Conservation (phyloP, 169 alveolate species). For the Plasmodium coatneyi region DNA sequence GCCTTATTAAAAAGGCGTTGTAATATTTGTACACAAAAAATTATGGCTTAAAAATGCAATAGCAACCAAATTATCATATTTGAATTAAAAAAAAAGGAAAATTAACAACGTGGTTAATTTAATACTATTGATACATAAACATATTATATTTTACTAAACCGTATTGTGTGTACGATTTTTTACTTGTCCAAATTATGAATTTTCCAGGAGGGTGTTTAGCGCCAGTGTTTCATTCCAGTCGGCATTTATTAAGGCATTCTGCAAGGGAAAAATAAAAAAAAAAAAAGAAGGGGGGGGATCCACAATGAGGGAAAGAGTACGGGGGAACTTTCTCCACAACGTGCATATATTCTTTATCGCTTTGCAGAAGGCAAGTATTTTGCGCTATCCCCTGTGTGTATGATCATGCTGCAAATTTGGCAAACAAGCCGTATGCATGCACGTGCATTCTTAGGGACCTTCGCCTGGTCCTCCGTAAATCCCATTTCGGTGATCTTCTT, state of each 20-base stretch:
- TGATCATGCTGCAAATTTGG: neutral
- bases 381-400: neutral
- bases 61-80: slow-evolving; percentile 35
- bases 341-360: neutral
- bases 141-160: neutral
- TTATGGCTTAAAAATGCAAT: slow-evolving; percentile 50
- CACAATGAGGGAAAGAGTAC: neutral
- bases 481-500: slow-evolving; percentile 84
- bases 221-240: slow-evolving; percentile 92
- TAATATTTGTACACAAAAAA: slow-evolving; percentile 52
- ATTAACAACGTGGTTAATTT: slow-evolving; percentile 28
- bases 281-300: neutral
- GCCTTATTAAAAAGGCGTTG: slow-evolving; percentile 24
- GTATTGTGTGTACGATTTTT: neutral
- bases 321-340: neutral
- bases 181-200: slow-evolving; percentile 24
- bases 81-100: slow-evolving; percentile 18
- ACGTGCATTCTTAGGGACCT: slow-evolving; percentile 57
- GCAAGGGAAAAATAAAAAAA: slow-evolving; percentile 2
- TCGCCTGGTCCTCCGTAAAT: slow-evolving; percentile 81
- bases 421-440: neutral
- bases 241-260: slow-evolving; percentile 84
- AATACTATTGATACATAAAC: neutral
- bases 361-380: neutral
- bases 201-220: slow-evolving; percentile 84